Base-by-base conservation (phyloP, 78 protist species). In the Dictyostelium capitatum region DNA sequence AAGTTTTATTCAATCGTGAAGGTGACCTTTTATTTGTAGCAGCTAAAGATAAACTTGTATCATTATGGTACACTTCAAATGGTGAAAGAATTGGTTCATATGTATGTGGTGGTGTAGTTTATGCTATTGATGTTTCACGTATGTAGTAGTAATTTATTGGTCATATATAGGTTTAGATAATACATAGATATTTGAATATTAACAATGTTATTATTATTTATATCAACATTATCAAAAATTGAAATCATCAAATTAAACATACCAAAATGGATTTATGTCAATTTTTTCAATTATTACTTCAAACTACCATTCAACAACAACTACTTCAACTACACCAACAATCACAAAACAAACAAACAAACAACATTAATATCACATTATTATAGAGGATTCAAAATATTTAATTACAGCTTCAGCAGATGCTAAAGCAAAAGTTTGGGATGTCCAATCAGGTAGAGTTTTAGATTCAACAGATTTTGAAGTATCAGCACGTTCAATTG, bases 41-140 rank as follows among this genome's bases (percentile, higher is more conserved):
- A 8, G 89, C 97, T 50, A 97, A 97, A 59, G 98, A 98, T 53
- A 74, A 57, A 23, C 4, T 2, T 10, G 90, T 96, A 46, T 50
- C 54, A 62, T 92, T 97, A 28, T 98, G 98, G 98, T 90, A 82
- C 79, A 43, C 97, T 9, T 59, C 93, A n/a, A 90, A 51, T 30
- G 99, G 99, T 56, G 98, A 97, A 94, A 96, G 97, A 12, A 62
- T 98, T 1, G 99, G 99, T 11, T 94, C 99, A 11, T 98, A 89
- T 79, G 47, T 78, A 20, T 97, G 96, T 89, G 67, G 54, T 15
- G 99, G 98, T 84, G 97, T 98, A 4, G 97, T 98, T 30, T 94
- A 91, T 92, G 41, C 83, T 54, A 28, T 90, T 59, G 99, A 97
- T 80, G 96, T 97, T 48, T 74, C 84, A 80, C 96, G 84, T 91